phyloP scores from a whole-genome alignment of 2,329 filamentous ascomycete species.

The Sphaerulina vaccinii region DNA sequence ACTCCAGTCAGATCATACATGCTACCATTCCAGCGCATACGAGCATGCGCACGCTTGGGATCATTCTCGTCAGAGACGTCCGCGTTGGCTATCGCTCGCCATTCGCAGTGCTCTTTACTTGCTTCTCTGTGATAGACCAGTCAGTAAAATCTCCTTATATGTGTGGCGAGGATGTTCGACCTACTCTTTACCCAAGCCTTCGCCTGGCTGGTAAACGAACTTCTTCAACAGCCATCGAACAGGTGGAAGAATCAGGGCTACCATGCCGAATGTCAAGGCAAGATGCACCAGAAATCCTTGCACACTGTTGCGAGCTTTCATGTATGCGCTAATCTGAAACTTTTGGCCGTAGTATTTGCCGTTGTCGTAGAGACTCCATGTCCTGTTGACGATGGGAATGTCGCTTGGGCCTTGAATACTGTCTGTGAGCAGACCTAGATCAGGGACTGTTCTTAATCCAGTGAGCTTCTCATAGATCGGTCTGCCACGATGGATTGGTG shows the following conservation, averaged over 20 bases:
- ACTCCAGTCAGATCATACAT: constrained; percentile 68
- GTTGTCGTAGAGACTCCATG: constrained; percentile 54
- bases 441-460: constrained; percentile 54
- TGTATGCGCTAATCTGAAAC: constrained; percentile 59
- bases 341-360: constrained; percentile 57
- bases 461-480: constrained; percentile 44
- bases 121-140: constrained; percentile 46
- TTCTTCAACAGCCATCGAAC: constrained; percentile 52
- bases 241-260: constrained; percentile 52
- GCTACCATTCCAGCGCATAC: constrained; percentile 58
- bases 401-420: constrained; percentile 55
- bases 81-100: constrained; percentile 62
- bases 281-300: constrained; percentile 52
- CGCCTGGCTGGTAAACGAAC: constrained; percentile 51
- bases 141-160: background rate
- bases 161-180: constrained; percentile 10
- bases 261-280: constrained; percentile 45
- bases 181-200: constrained; percentile 49
- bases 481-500: constrained; percentile 33
- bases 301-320: constrained; percentile 52
- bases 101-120: constrained; percentile 61
- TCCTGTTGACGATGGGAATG: constrained; percentile 58
- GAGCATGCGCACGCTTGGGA: constrained; percentile 55
- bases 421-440: constrained; percentile 59
- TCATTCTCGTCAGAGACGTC: constrained; percentile 49